Percentiles rank a stretch among this genome's conserved stretches.
These are phyloP conservation scores for Nannochloris sp. DNA, from an alignment of 139 green algal genomes.

Conservation along the genomic window DNA sequence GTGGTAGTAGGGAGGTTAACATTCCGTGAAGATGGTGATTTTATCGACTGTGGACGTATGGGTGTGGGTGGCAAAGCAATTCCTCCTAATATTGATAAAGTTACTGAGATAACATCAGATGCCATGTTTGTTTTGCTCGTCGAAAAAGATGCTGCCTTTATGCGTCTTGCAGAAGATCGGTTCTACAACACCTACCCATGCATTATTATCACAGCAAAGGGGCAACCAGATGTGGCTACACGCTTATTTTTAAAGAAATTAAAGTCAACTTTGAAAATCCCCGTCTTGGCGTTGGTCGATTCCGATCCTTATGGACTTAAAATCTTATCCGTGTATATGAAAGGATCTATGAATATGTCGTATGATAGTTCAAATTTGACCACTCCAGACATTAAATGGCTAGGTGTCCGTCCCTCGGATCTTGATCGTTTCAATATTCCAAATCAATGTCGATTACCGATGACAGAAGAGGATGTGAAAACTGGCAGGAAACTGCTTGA, in stretches of 20 bases:
- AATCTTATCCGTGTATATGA: conserved; percentile 96
- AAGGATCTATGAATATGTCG: conserved; percentile 83
- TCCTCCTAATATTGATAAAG: conserved; percentile 93
- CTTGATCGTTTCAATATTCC: conserved; percentile 88
- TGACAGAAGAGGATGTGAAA: conserved; percentile 88
- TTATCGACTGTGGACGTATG: conserved; percentile 91
- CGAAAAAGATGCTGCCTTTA: conserved; percentile 97
- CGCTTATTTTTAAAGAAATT: conserved; percentile 85
- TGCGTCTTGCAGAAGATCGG: conserved; percentile 89
- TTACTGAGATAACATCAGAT: conserved; percentile 64
- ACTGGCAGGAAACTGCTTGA: conserved; percentile 80
- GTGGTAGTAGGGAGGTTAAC: conserved; percentile 87
- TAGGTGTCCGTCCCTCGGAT: conserved; percentile 84
- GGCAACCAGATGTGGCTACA: conserved; percentile 94
- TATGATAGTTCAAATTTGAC: conserved; percentile 88
- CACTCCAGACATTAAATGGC: conserved; percentile 85
- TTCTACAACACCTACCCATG: conserved; percentile 97
- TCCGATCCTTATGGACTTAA: conserved; percentile 94
- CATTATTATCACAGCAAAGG: conserved; percentile 97
- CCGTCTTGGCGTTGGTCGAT: conserved; percentile 91
- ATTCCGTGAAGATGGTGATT: conserved; percentile 87
- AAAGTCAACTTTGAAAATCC: conserved; percentile 76
- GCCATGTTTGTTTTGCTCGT: conserved; percentile 94
- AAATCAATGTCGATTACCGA: conserved; percentile 85
- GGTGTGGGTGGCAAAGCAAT: conserved; percentile 95